phyloP scores from a whole-genome alignment of 2,329 filamentous ascomycete genomes.

The Botrytis cinerea region DNA sequence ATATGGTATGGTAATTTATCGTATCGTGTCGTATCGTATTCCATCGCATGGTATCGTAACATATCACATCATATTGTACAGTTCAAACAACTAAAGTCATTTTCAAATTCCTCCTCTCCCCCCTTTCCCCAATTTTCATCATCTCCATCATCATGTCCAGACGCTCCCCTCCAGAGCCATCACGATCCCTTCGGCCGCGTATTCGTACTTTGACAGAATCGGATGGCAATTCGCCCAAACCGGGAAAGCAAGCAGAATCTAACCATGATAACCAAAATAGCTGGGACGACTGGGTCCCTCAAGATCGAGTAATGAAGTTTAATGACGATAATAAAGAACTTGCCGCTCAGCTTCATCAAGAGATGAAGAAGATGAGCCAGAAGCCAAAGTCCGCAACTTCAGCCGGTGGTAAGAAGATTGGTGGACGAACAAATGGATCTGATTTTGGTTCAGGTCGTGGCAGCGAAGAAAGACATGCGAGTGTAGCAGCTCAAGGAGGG shows the following conservation, averaged over 20 bases:
- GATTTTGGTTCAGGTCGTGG: conserved; percentile 67
- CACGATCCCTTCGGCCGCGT: neutral
- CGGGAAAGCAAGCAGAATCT: neutral
- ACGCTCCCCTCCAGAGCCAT: neutral
- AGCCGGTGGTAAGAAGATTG: conserved; percentile 58
- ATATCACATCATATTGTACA: neutral
- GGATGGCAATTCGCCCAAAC: neutral
- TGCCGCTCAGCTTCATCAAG: conserved; percentile 69
- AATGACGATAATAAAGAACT: conserved; percentile 94
- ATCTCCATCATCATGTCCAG: neutral
- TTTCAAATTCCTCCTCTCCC: neutral
- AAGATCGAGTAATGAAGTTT: conserved; percentile 91
- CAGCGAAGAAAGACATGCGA: conserved; percentile 74
- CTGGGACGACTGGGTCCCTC: conserved; percentile 98
- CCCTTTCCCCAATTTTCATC: neutral
- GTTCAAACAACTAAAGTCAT: neutral
- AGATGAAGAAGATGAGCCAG: conserved; percentile 54
- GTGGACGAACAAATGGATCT: conserved; percentile 55
- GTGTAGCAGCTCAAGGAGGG: conserved; percentile 57
- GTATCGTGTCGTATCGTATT: neutral
- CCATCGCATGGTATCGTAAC: no score
- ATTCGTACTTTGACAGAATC: neutral
- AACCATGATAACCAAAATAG: conserved; percentile 15
- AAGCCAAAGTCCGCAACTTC: conserved; percentile 50
- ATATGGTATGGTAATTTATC: neutral